A percentile compares a stretch with the other conserved stretches of the same genome.
These are phyloP conservation scores for Mycena indigotica DNA, from an alignment of 768 basidiomycete species.

Conservation along the genomic window DNA sequence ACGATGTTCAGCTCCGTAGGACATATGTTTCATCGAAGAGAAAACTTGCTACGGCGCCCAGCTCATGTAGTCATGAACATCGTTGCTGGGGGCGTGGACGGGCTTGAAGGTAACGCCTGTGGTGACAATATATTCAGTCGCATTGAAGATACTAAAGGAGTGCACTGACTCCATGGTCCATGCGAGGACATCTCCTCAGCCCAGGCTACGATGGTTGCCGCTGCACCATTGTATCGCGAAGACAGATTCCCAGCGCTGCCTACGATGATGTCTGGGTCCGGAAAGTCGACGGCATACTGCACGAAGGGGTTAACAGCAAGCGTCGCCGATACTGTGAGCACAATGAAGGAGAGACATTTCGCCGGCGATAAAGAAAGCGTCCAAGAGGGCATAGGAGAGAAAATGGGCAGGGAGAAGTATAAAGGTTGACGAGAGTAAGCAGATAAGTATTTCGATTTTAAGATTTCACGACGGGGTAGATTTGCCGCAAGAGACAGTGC, in stretches of 20 bases:
- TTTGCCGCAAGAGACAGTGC: no score
- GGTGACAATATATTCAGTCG: neutral
- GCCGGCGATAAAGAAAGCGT: no score
- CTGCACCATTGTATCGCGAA: conserved; percentile 33
- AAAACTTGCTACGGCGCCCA: conserved; percentile 68
- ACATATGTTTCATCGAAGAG: neutral
- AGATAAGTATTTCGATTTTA: no score
- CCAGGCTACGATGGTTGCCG: conserved; percentile 49
- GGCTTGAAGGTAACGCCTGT: conserved; percentile 55
- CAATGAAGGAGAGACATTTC: neutral
- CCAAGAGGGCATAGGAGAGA: no score
- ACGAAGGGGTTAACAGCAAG: conserved; percentile 3
- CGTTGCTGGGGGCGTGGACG: conserved; percentile 51
- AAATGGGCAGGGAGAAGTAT: no score
- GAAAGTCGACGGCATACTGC: conserved; percentile 11
- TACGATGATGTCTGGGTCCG: neutral
- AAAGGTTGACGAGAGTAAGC: no score
- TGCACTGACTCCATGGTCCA: conserved; percentile 54
- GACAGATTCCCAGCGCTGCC: neutral
- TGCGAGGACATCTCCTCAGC: conserved; percentile 44
- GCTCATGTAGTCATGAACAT: conserved; percentile 68
- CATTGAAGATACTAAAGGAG: neutral
- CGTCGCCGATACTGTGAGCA: neutral
- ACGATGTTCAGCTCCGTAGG: neutral
- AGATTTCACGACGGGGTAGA: no score